A percentile compares a stretch with the other conserved stretches of the same genome.
Conservation (phyloP, 805 yeast genomes). For the Grigorovia humatica region DNA sequence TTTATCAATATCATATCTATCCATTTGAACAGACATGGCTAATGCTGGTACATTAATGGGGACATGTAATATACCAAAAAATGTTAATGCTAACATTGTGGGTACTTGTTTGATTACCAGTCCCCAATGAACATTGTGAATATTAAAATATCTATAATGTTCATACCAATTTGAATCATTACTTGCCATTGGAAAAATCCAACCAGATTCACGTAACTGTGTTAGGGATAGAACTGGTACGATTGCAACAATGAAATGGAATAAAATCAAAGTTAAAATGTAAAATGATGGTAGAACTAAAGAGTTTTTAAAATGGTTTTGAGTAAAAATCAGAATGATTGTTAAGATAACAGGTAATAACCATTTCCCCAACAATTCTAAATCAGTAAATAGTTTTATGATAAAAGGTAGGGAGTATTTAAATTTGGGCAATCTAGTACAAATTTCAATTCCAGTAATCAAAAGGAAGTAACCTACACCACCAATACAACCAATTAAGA, state of each 20-base stretch:
- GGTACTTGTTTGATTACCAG: constrained; percentile 64
- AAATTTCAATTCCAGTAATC: constrained; percentile 84
- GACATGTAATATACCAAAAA: constrained; percentile 91
- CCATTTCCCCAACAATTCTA: constrained; percentile 50
- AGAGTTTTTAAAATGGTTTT: constrained; percentile 53
- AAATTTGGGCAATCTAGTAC: constrained; percentile 68
- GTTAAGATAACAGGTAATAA: constrained; percentile 59
- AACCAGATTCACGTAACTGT: constrained; percentile 60
- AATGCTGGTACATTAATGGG: constrained; percentile 97
- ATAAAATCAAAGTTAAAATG: constrained; percentile 54
- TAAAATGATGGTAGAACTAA: constrained; percentile 74
- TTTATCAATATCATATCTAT: constrained; percentile 75
- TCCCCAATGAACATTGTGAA: constrained; percentile 64
- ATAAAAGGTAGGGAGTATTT: constrained; percentile 53
- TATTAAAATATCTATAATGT: constrained; percentile 65
- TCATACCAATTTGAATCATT: constrained; percentile 82
- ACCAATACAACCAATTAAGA: constrained; percentile 93
- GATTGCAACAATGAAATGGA: constrained; percentile 57
- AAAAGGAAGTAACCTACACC: constrained; percentile 93
- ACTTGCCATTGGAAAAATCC: constrained; percentile 56
- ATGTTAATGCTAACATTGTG: constrained; percentile 89
- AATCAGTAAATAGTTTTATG: constrained; percentile 30
- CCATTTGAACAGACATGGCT: constrained; percentile 82
- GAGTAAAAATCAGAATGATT: constrained; percentile 45
- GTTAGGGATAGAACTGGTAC: constrained; percentile 58